Evolutionary conservation across 2,329 filamentous ascomycete genomes (phyloP), one percentile per base, ranked within the genome.

Genomic region (Scedosporium aurantiacum): DNA sequence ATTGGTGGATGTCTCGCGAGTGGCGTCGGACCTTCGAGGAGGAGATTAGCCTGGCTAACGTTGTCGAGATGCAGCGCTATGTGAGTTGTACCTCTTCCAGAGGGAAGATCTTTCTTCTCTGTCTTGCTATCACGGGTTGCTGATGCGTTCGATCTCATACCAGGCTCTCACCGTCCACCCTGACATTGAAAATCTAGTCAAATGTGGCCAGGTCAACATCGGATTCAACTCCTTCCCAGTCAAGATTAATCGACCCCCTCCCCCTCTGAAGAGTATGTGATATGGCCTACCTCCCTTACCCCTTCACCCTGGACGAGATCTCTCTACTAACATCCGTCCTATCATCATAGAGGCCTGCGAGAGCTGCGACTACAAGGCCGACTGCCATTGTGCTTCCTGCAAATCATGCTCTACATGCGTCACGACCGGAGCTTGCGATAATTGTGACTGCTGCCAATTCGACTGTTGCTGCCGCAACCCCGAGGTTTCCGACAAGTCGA

Each of bases 381-480:
- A 40, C 23, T 32, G 58, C 7, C 37, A 50, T 25, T 60, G 58
- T 43, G 28, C 14, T 10, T 52, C 58, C 8, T 60, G 58, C 43
- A 18, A 45, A 7, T 16, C 37, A 7, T 60, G 58, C 23, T 60
- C 58, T 5, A 23, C 43, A 14, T 60, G 58, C n/a, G 27, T 28
- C 21, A 25, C 58, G 16, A 60, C 58, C 14, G 25, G 25, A 16
- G 32, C 58, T 25, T 60, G 58, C 58, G 10, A 50, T 1, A 14
- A 14, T 8, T 60, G 58, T 28, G n/a, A 27, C 16, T 60, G 58
- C 16, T 60, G 58, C 58, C 32, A 52, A 25, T 60, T 60, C 43
- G 21, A 27, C 21, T 60, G 58, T 32, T 60, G 58, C 58, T 60
- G 58, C 40, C 58, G 58, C n/a, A 52, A 32, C 43, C 43, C 58